A percentile compares a stretch with the other conserved stretches of the same genome.
Conservation (phyloP, 805 yeast species). For the Zygoascus bituminiphila region DNA sequence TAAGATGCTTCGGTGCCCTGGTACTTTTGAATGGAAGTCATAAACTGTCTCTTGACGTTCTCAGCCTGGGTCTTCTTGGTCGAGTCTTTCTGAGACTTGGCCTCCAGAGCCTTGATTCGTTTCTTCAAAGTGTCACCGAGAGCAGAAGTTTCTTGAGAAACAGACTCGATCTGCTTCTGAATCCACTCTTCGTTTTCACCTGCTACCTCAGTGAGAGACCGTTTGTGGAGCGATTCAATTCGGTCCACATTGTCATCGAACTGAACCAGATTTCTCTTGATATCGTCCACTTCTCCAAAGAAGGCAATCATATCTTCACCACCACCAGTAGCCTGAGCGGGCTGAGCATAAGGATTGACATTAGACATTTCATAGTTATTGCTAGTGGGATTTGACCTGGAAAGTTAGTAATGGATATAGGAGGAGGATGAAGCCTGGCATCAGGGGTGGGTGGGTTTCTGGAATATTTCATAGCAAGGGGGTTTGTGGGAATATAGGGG, state of each 20-base stretch:
- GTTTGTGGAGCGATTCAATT: constrained; percentile 61
- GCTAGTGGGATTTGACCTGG: background rate
- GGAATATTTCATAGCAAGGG: too few species aligned
- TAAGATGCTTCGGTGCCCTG: constrained; percentile 80
- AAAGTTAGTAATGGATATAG: background rate
- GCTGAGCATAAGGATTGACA: constrained; percentile 16
- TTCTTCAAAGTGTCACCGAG: constrained; percentile 67
- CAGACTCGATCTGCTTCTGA: constrained; percentile 67
- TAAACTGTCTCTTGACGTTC: constrained; percentile 73
- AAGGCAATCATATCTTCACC: constrained; percentile 51
- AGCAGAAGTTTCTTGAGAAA: constrained; percentile 69
- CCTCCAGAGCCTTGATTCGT: constrained; percentile 70
- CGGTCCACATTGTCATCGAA: constrained; percentile 62
- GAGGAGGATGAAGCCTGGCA: too few species aligned
- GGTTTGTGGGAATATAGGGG: too few species aligned
- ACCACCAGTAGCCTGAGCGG: constrained; percentile 9
- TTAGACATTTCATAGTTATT: constrained; percentile 15
- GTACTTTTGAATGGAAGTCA: constrained; percentile 79
- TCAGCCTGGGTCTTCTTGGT: constrained; percentile 89
- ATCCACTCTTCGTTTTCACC: constrained; percentile 53
- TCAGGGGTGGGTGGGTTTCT: too few species aligned
- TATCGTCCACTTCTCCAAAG: constrained; percentile 58
- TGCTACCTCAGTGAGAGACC: constrained; percentile 63
- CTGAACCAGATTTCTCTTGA: constrained; percentile 61
- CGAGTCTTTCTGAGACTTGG: constrained; percentile 43